Base-by-base conservation (phyloP, 345 rosid genomes). In the Luvunga scandens region DNA sequence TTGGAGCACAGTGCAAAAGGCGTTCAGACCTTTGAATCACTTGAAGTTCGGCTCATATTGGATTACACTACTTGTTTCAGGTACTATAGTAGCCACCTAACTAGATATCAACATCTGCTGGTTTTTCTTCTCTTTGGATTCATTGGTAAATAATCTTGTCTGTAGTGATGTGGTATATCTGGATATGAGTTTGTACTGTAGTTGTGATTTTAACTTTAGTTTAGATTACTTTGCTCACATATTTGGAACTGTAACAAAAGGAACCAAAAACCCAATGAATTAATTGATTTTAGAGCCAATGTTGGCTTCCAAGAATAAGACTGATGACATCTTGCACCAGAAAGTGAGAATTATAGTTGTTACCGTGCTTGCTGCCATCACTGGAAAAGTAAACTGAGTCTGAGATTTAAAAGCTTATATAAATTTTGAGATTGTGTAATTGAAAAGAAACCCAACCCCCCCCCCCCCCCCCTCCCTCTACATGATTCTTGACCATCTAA, bases 311-410 rank as follows among this genome's bases (percentile, higher is more conserved):
- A 79, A 81, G 84, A 84, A 83, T 64, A 56, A 39, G 79, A 80
- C 76, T 81, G 75, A 65, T 81, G 87, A 85, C 83, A 80, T 85
- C 83, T 85, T 79, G 78, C 83, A 75, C 85, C 86, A 81, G 79
- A 82, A 45, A 82, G 39, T 85, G 78, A 86, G 85, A 83, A 80
- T 83, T 87, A 28, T 48, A 48, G 34, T 33, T 72, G 85, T 86
- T 80, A n/a, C 81, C 81, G 84, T 81, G 3, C 3, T 24, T 62
- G 59, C 39, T 63, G 55, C 60, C 39, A 30, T 72, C 39, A 31
- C 50, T 45, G 48, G 21, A 28, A 22, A 57, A 72, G 50, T 45
- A 57, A 13, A 12, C 19, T 21, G 59, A 57, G 50, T 34, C 75
- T 57, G 30, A 12, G 6, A 56, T 53, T 16, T 72, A 3, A 34